phyloP scores from a whole-genome alignment of 2,329 filamentous ascomycete species.

The Coniochaeta ligniaria region DNA sequence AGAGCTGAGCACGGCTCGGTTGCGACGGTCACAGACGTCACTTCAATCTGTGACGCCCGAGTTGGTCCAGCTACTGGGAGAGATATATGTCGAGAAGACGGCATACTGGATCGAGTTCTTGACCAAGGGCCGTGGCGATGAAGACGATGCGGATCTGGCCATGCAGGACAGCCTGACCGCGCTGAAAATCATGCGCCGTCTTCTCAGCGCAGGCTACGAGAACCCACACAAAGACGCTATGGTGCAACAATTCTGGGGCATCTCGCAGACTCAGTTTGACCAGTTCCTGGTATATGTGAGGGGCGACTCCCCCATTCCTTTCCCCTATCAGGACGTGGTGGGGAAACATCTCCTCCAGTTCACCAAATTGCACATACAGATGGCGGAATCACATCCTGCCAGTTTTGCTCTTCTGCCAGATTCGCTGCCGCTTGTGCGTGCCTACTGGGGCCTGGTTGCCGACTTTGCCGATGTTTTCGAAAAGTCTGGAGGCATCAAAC shows the following conservation, averaged over 20 bases:
- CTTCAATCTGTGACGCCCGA: constrained; percentile 76
- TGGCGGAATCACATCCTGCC: constrained; percentile 71
- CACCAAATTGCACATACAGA: constrained; percentile 83
- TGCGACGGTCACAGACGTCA: constrained; percentile 67
- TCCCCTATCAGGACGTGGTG: constrained; percentile 53
- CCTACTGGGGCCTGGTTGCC: constrained; percentile 79
- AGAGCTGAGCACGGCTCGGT: constrained; percentile 74
- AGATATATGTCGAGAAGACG: constrained; percentile 71
- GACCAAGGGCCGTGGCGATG: constrained; percentile 48
- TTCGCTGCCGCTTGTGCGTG: constrained; percentile 66
- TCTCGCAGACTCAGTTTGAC: constrained; percentile 72
- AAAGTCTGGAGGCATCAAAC: constrained; percentile 49
- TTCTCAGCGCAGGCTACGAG: constrained; percentile 78
- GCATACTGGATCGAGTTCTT: constrained; percentile 60
- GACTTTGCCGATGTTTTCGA: constrained; percentile 70
- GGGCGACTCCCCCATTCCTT: constrained; percentile 45
- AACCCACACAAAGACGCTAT: constrained; percentile 71
- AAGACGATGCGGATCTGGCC: constrained; percentile 50
- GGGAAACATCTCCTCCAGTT: constrained; percentile 86
- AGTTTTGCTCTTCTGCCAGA: constrained; percentile 79
- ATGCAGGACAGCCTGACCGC: constrained; percentile 73
- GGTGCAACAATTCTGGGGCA: constrained; percentile 72
- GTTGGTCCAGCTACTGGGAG: constrained; percentile 70
- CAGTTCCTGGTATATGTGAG: constrained; percentile 61
- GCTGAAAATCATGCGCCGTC: constrained; percentile 71